phyloP scores from a whole-genome alignment of 768 basidiomycete genomes.

The Chalciporus pseudorubinellus region DNA sequence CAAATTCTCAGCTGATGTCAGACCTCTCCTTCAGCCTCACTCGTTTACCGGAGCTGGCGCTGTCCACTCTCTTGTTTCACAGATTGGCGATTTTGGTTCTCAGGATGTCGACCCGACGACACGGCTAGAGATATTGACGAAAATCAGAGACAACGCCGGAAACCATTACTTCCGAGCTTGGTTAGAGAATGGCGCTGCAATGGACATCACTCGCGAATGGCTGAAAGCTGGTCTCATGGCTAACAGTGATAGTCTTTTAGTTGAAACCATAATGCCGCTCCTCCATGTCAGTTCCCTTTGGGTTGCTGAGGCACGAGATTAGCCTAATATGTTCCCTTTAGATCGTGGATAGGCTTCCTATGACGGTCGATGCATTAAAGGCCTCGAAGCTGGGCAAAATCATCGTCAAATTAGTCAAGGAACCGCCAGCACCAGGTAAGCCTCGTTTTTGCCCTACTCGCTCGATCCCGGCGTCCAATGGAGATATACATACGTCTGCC shows the following conservation, averaged over 20 bases:
- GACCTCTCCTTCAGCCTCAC: constrained; percentile 54
- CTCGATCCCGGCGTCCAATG: constrained; percentile 21
- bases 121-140: constrained; percentile 74
- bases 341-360: constrained; percentile 83
- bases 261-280: constrained; percentile 82
- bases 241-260: constrained; percentile 51
- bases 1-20: constrained; percentile 50
- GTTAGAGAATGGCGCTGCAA: constrained; percentile 71
- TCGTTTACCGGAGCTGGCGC: constrained; percentile 69
- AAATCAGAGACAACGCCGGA: constrained; percentile 78
- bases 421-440: constrained; percentile 80
- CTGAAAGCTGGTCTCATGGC: constrained; percentile 64
- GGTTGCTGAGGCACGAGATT: constrained; percentile 5
- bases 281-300: constrained; percentile 65
- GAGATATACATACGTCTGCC: constrained; percentile 30
- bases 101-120: constrained; percentile 61
- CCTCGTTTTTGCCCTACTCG: constrained; percentile 21
- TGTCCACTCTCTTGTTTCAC: constrained; percentile 57
- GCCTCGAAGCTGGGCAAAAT: constrained; percentile 78
- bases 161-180: constrained; percentile 88
- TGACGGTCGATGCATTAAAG: constrained; percentile 66
- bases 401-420: constrained; percentile 72
- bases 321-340: constrained; percentile 22
- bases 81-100: constrained; percentile 58
- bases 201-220: constrained; percentile 82